Evolutionary conservation across 805 yeast genomes (phyloP), one percentile per base, ranked within the genome.

Genomic region (Saturnispora galanensis): DNA sequence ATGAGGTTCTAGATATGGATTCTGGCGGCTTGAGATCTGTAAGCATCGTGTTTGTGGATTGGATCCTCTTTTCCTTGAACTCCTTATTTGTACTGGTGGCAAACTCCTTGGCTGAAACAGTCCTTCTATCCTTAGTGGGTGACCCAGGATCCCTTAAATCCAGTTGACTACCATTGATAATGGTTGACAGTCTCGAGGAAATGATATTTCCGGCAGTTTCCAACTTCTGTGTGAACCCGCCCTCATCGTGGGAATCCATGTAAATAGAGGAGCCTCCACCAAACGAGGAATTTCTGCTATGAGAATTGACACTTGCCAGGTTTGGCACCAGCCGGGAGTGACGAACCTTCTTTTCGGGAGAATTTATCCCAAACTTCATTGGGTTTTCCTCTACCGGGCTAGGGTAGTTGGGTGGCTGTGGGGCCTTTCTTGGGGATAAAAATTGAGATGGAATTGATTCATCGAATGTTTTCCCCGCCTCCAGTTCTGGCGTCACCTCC

Each of bases 371-470:
- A 51, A 60, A 56, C 31, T 50, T 56, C 46, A 47, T 38, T 26
- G 52, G 52, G 41, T 50, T 50, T 18, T 49, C 54, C 2, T 52
- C 41, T 29, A 56, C 49, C 2, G 62, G 64, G 35, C 58, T 54
- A 29, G 57, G 54, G 41, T 52, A 55, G 39, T 40, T 46, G 3
- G 88, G 88, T 1, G 87, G 87, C 42, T 71, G 72, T 1, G 89
- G 89, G 0, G 87, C 84, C 53, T 68, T 78, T 61, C 87, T 69
- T n/a, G 87, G 86, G 0, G 87, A 80, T 15, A 70, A 61, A 56
- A 80, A 81, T 31, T 46, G 52, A 18, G 40, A 45, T 10, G 38
- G 15, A 3, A 28, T 30, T 11, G 13, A 26, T 18, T 35, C 12
- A 13, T 29, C 38, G n/a, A 29, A 31, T 13, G 13, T n/a, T 13